Conservation (phyloP, 139 green algal species). For the Tetraselmis chui region DNA sequence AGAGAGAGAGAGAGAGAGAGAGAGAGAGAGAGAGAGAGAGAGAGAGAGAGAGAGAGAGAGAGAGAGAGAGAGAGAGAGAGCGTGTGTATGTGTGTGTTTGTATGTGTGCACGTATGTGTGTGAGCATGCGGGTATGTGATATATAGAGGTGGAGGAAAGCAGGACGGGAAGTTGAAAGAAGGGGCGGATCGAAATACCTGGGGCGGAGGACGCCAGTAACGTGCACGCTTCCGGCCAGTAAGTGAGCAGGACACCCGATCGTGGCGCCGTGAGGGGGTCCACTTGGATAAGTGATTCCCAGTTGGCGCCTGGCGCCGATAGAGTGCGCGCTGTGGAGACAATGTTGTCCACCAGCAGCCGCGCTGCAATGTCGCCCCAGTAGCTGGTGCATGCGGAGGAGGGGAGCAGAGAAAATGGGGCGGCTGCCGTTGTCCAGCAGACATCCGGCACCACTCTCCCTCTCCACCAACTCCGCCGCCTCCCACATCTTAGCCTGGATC, state of each 20-base stretch:
- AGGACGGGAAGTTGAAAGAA: too few species aligned
- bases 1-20: too few species aligned
- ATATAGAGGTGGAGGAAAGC: too few species aligned
- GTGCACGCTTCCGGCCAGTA: not conserved
- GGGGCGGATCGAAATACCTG: too few species aligned
- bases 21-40: too few species aligned
- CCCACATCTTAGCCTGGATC: not conserved
- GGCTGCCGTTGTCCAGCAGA: not conserved
- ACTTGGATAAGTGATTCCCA: not conserved
- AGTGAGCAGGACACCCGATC: not conserved
- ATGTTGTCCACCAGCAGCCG: not conserved
- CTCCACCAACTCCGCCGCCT: not conserved
- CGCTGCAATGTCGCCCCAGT: not conserved
- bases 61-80: too few species aligned
- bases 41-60: too few species aligned
- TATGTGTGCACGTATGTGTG: too few species aligned
- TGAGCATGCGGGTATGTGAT: too few species aligned
- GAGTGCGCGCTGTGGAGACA: not conserved
- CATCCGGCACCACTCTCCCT: too few species aligned
- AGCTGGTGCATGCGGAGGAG: not conserved
- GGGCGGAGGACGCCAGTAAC: not conserved
- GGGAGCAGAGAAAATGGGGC: not conserved
- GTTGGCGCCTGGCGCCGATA: not conserved
- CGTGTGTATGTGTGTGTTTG: too few species aligned
- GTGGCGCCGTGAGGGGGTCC: not conserved